These are phyloP conservation scores for Fusarium sp. DNA, from an alignment of 2,329 filamentous ascomycete species.

Conservation along the genomic window DNA sequence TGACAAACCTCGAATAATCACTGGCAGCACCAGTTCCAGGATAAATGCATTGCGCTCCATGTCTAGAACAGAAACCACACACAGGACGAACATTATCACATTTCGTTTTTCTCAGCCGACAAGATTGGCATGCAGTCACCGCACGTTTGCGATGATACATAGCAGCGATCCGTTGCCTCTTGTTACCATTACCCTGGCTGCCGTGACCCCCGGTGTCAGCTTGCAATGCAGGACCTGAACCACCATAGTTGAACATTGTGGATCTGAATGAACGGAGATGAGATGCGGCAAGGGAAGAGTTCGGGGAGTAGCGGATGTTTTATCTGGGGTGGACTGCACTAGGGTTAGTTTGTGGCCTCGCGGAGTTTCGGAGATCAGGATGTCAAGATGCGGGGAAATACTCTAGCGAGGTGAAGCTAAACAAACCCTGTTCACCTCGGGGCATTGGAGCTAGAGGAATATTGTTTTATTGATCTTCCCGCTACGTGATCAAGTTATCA, in stretches of 20 bases:
- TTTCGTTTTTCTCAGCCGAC: too few species aligned
- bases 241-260: background rate
- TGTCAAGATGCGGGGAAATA: background rate
- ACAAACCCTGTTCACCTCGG: too few species aligned
- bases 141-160: too few species aligned
- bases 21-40: background rate
- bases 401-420: too few species aligned
- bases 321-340: background rate
- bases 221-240: background rate
- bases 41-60: too few species aligned
- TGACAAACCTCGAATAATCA: background rate
- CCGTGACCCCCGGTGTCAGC: background rate
- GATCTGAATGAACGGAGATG: background rate
- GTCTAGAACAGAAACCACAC: too few species aligned
- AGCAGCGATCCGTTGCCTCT: background rate
- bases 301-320: slow-evolving; percentile 13
- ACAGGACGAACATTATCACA: too few species aligned
- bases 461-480: too few species aligned
- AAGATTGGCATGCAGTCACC: too few species aligned
- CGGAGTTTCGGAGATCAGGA: background rate
- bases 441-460: too few species aligned
- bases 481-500: too few species aligned
- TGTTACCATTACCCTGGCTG: background rate
- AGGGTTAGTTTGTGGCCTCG: background rate
- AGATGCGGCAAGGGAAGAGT: too few species aligned